phyloP scores from a whole-genome alignment of 306 rosid species.

The Ziziphus jujuba region DNA sequence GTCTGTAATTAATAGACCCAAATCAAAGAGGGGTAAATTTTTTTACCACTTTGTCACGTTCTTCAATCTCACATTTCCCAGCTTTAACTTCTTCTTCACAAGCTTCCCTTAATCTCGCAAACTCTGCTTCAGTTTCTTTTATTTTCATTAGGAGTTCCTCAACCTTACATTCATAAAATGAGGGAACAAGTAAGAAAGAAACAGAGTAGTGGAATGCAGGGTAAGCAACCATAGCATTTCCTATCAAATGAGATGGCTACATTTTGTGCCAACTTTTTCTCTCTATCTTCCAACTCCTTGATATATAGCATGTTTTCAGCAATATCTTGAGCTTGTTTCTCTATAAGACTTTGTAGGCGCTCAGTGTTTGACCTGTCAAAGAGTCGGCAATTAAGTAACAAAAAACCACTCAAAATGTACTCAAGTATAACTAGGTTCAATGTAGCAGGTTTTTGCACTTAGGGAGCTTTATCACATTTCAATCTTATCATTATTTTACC shows the following conservation, averaged over 20 bases:
- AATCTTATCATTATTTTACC: too few relatives aligned
- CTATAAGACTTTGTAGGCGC: constrained; percentile 73
- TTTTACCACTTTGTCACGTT: constrained; percentile 73
- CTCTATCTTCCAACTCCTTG: constrained; percentile 84
- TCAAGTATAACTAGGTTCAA: neutral
- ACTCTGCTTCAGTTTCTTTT: too few relatives aligned
- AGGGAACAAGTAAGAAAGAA: constrained; percentile 30
- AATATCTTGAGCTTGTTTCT: constrained; percentile 69
- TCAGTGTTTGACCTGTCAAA: constrained; percentile 85
- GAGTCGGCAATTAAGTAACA: constrained; percentile 35
- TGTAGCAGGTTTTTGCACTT: neutral
- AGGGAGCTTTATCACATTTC: too few relatives aligned
- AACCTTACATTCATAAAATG: constrained; percentile 41
- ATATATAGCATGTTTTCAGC: too few relatives aligned
- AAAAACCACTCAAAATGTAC: neutral
- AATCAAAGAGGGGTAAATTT: neutral
- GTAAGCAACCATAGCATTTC: constrained; percentile 11
- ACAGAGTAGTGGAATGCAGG: neutral
- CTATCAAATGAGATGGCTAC: constrained; percentile 42
- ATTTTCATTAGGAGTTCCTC: too few relatives aligned
- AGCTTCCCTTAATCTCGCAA: too few relatives aligned
- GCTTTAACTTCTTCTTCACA: too few relatives aligned
- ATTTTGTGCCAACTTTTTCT: constrained; percentile 60
- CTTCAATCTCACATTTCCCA: too few relatives aligned
- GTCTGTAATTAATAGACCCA: neutral